These are phyloP conservation scores for Lactarius trivialis DNA, from an alignment of 768 basidiomycete species.

Conservation along the genomic window DNA sequence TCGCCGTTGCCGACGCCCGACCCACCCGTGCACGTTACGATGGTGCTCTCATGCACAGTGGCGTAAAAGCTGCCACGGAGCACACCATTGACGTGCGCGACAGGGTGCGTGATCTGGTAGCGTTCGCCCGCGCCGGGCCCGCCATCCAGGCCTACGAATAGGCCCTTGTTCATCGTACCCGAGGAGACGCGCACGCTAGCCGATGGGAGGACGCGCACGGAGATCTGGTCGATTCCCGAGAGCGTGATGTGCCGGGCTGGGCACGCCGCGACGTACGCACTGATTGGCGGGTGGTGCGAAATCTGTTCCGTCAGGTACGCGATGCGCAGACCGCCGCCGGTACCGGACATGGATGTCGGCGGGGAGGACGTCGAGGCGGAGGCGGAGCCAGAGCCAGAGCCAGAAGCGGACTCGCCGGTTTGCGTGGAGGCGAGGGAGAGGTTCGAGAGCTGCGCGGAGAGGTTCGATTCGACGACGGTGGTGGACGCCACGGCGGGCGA, in stretches of 20 bases:
- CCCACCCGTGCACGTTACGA: constrained; percentile 75
- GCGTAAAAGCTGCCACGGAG: constrained; percentile 88
- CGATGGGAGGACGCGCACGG: constrained; percentile 86
- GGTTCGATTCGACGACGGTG: constrained; percentile 41
- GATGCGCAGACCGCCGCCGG: constrained; percentile 45
- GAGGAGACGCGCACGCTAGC: constrained; percentile 68
- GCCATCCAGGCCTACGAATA: constrained; percentile 72
- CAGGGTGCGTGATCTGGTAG: constrained; percentile 87
- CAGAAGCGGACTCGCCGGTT: constrained; percentile 26
- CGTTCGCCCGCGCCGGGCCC: constrained; percentile 70
- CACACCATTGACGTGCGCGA: constrained; percentile 87
- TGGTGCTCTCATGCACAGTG: constrained; percentile 72
- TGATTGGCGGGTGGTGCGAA: constrained; percentile 95
- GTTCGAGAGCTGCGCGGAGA: constrained; percentile 52
- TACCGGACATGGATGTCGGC: constrained; percentile 28
- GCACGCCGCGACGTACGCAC: constrained; percentile 73
- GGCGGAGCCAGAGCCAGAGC: constrained; percentile 5
- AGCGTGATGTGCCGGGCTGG: constrained; percentile 67
- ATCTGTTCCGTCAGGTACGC: constrained; percentile 89
- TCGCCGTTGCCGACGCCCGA: constrained; percentile 38
- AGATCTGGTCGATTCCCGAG: constrained; percentile 86
- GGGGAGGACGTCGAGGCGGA: constrained; percentile 22
- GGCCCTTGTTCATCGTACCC: constrained; percentile 81
- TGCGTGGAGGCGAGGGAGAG: constrained; percentile 44
- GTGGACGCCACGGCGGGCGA: constrained; percentile 40